Base-by-base conservation (phyloP, 2,329 filamentous ascomycete genomes). In the Biscogniauxia mediterranea region DNA sequence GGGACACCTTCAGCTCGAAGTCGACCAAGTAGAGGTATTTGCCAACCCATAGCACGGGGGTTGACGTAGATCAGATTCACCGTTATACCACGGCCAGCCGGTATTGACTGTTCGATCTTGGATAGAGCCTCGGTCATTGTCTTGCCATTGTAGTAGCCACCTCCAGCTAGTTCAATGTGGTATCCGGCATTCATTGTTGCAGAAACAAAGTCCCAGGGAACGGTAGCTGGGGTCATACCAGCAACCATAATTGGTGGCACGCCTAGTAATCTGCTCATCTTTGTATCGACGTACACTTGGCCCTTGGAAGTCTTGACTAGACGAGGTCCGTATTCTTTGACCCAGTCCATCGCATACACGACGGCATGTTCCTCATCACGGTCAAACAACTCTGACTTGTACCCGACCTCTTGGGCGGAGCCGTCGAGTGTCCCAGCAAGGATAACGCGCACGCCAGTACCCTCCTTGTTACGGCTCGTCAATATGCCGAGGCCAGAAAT, bases 391-490 rank as follows among this genome's bases (percentile, higher is more conserved):
- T 99, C 95, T 1, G 94, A 90, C 83, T 99, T 99, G 83, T 97
- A 99, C 59, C 95, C 95, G 64, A 99, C 90, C 77, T 98, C 95
- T 32, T 85, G 83, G 62, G 96, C 90, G 20, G 93, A 93, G 56
- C 94, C 94, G 71, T 94, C 91, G 70, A 99, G 90, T n/a, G 92
- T 86, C 65, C 96, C 95, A 52, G 93, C 95, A 61, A 99, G 85
- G 67, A 99, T 97, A 67, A 99, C 93, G 63, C 94, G 92, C 42
- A 99, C 95, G 71, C 95, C 95, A 61, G 93, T 98, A 65, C 95
- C 95, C 76, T 99, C 96, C 82, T 99, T 99, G 85, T 98, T 99
- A 71, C 95, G 92, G 83, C 96, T 98, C 61, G 95, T 99, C 66
- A 99, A 82, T 53, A 96, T 91, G 73, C 95, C 96, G 21, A 99